These are phyloP conservation scores for Neohortaea acidophila DNA, from an alignment of 495 filamentous ascomycete genomes.

Conservation along the genomic window DNA sequence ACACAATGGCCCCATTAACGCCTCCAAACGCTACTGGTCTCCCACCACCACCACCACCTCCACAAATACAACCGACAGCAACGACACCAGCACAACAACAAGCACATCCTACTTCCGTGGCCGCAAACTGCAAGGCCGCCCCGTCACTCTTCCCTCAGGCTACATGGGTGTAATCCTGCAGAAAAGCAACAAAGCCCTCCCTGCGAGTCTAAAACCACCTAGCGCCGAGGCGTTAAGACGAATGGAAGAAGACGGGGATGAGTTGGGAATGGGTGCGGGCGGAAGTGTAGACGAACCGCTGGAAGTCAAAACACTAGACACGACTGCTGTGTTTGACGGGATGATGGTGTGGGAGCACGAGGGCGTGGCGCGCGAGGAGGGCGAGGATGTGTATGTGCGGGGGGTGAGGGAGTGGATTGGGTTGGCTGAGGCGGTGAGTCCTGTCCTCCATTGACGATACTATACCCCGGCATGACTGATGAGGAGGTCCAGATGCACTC, in stretches of 20 bases:
- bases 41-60: slow-evolving; percentile 22
- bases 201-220: neutral
- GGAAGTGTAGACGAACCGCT: slow-evolving; percentile 29
- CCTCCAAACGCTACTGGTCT: slow-evolving; percentile 56
- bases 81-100: neutral
- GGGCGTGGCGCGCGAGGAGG: slow-evolving; percentile 29
- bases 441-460: too few species aligned
- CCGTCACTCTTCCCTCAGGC: slow-evolving; percentile 52
- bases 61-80: neutral
- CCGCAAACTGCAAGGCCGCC: slow-evolving; percentile 57
- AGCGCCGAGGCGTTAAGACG: slow-evolving; percentile 17
- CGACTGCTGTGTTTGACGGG: slow-evolving; percentile 55
- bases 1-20: slow-evolving; percentile 56
- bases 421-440: slow-evolving; percentile 47
- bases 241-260: slow-evolving; percentile 15
- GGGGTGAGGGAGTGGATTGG: slow-evolving; percentile 71
- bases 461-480: too few species aligned
- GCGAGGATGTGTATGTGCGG: slow-evolving; percentile 43
- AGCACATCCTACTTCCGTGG: slow-evolving; percentile 65
- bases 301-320: slow-evolving; percentile 45
- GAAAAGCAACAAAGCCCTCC: slow-evolving; percentile 8
- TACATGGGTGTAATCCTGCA: slow-evolving; percentile 45
- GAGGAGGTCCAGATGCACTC: neutral
- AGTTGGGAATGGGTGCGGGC: slow-evolving; percentile 34
- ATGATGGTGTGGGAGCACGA: slow-evolving; percentile 77